These are phyloP conservation scores for Calcarisporium arbuscula DNA, from an alignment of 2,329 filamentous ascomycete species.

Conservation along the genomic window DNA sequence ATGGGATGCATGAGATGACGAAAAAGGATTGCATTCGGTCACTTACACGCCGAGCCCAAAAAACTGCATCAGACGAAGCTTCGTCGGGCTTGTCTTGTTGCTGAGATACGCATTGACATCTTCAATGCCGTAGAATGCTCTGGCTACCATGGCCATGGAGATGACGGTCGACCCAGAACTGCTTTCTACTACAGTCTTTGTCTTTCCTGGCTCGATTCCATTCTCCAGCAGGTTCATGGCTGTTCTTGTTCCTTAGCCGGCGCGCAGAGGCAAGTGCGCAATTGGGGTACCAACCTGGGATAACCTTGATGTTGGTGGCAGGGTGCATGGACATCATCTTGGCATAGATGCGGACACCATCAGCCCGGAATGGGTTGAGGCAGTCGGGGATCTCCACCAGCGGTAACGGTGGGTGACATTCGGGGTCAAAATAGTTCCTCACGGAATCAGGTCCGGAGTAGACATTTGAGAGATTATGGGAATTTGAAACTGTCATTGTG, in stretches of 20 bases:
- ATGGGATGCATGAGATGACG: no score
- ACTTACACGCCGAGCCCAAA: conserved; percentile 49
- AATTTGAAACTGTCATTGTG: no score
- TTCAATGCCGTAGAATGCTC: conserved; percentile 43
- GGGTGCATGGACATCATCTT: conserved; percentile 62
- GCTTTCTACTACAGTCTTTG: conserved; percentile 50
- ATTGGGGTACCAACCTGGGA: no score
- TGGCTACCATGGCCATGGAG: conserved; percentile 49
- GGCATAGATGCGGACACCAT: conserved; percentile 57
- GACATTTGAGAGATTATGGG: conserved; percentile 44
- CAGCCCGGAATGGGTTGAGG: conserved; percentile 49
- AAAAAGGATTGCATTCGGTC: no score
- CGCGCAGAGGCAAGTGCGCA: no score
- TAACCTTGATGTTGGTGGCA: conserved; percentile 58
- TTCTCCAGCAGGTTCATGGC: conserved; percentile 50
- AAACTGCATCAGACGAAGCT: conserved; percentile 51
- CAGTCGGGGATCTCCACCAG: conserved; percentile 54
- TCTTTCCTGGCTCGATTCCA: conserved; percentile 34
- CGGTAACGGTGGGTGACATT: conserved; percentile 49
- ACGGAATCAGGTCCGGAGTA: conserved; percentile 52
- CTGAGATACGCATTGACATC: conserved; percentile 50
- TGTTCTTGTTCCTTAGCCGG: no score
- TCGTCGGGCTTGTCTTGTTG: conserved; percentile 50
- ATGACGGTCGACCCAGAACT: conserved; percentile 58
- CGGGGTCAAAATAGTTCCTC: conserved; percentile 53